A percentile compares a stretch with the other conserved stretches of the same genome.
Conservation (phyloP, 192 early-diverging fungal species). For the Entomortierella lignicola region DNA sequence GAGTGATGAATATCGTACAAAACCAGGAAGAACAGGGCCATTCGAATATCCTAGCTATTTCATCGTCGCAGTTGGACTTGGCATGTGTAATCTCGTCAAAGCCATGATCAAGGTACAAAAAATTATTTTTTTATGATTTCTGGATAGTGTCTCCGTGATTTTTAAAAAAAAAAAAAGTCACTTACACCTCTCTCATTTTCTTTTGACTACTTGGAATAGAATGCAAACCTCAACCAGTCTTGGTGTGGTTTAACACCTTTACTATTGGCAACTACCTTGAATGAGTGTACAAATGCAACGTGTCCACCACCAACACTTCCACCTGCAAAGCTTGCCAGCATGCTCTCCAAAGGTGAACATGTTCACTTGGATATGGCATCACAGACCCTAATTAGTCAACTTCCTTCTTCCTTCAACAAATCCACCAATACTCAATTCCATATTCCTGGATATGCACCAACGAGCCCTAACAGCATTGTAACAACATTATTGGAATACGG, state of each 20-base stretch:
- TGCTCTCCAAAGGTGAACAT: slow-evolving; percentile 34
- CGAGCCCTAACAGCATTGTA: slow-evolving; percentile 53
- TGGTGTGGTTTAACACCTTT: slow-evolving; percentile 57
- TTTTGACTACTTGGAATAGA: slow-evolving; percentile 7
- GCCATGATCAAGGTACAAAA: slow-evolving; percentile 57
- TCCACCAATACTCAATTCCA: slow-evolving; percentile 37
- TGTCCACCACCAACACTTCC: slow-evolving; percentile 50
- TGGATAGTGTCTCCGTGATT: not conserved
- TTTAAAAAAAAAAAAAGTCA: not conserved
- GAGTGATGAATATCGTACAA: slow-evolving; percentile 44
- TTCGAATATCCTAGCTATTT: slow-evolving; percentile 59
- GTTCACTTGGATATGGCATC: slow-evolving; percentile 42
- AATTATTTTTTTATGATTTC: no score
- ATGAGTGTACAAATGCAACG: slow-evolving; percentile 51
- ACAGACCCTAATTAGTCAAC: slow-evolving; percentile 34
- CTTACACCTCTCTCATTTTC: no score
- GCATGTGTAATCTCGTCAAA: slow-evolving; percentile 49
- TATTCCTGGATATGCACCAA: slow-evolving; percentile 42
- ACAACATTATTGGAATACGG: slow-evolving; percentile 51
- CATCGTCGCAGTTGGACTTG: slow-evolving; percentile 55
- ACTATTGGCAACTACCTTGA: slow-evolving; percentile 40
- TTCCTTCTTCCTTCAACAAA: slow-evolving; percentile 34
- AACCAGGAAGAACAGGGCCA: slow-evolving; percentile 44
- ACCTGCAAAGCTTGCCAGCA: slow-evolving; percentile 45
- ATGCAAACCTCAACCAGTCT: slow-evolving; percentile 57